Base-by-base conservation (phyloP, 768 basidiomycete genomes). In the Strobilomyces echinocephalus region DNA sequence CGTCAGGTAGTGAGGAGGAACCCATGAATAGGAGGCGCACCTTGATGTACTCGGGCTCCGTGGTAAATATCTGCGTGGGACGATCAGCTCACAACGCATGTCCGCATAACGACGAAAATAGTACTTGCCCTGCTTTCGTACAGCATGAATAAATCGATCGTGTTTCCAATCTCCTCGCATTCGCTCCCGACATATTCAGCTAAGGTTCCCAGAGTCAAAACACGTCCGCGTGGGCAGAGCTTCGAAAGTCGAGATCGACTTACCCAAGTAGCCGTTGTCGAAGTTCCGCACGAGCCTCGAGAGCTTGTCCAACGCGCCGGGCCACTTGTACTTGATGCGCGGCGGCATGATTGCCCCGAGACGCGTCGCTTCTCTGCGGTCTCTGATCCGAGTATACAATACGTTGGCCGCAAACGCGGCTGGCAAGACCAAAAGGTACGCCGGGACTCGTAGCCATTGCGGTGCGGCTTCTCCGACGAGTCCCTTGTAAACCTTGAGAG, bases 221-320 rank as follows among this genome's bases (percentile, higher is more conserved):
- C 40, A 36, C 26, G 8, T 16, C 20, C 8, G 5, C 15, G 16
- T 12, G 11, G 15, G n/a, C n/a, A 7, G 20, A 56, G 7, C 3
- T 15, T 11, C 11, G 5, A 38, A 21, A 20, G 18, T 1, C 11
- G 2, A 15, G 28, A 33, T 15, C 21, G 2, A 53, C 74, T 8
- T 54, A 76, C 82, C 79, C 18, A 74, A 73, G 64, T 83, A 82
- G 1, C 81, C 82, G 38, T 61, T 60, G 4, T 67, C 65, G 49
- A 73, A 74, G 31, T 74, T 71, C 46, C 69, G 57, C 48, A 72
- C 42, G 24, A 50, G 42, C 1, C 4, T 26, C 6, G 42, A 50
- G 3, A 50, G 33, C 34, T 50, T 50, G 42, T 43, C 50, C 12
- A 44, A 8, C 12, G 41, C 41, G n/a, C 50, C 50, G 4, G 33